Evolutionary conservation across 1,284 basidiomycete species (phyloP).

Genomic region (Tylopilus sp.): DNA sequence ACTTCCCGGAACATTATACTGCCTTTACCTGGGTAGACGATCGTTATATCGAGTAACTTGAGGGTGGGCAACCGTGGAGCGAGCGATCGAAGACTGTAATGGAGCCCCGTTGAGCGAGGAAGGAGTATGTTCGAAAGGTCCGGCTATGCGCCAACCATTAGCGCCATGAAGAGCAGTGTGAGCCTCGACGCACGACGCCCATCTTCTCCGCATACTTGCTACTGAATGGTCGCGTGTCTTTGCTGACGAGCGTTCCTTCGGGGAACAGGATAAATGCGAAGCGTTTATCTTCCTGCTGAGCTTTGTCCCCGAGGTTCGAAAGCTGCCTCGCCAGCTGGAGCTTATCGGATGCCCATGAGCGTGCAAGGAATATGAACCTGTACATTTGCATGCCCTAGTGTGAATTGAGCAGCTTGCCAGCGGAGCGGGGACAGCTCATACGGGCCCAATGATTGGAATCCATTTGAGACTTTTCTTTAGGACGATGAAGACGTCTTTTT

Average conservation of each 20-base stretch:
- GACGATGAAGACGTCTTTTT: constrained; percentile 80
- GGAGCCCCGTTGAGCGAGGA: constrained; percentile 87
- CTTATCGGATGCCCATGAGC: constrained; percentile 84
- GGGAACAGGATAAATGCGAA: constrained; percentile 87
- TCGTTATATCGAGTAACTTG: constrained; percentile 83
- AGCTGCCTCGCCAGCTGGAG: constrained; percentile 57
- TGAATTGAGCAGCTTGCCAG: constrained; percentile 11
- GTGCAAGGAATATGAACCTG: constrained; percentile 84
- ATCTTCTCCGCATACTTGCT: constrained; percentile 80
- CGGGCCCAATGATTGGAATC: constrained; percentile 87
- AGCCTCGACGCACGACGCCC: constrained; percentile 62
- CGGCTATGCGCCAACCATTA: constrained; percentile 42
- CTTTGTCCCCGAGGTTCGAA: constrained; percentile 54
- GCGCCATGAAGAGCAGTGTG: constrained; percentile 3
- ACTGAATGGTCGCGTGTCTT: constrained; percentile 78
- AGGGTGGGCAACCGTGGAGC: constrained; percentile 74
- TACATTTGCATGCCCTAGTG: constrained; percentile 86
- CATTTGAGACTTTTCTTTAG: constrained; percentile 88
- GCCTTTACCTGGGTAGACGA: constrained; percentile 78
- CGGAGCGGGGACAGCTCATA: constrained; percentile 37
- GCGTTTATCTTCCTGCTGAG: constrained; percentile 63
- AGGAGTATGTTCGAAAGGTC: constrained; percentile 80
- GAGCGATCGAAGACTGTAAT: constrained; percentile 81
- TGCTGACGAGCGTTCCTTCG: constrained; percentile 87
- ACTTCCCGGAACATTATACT: not conserved